phyloP scores from a whole-genome alignment of 805 yeast genomes.

The Saccharomyces jurei region DNA sequence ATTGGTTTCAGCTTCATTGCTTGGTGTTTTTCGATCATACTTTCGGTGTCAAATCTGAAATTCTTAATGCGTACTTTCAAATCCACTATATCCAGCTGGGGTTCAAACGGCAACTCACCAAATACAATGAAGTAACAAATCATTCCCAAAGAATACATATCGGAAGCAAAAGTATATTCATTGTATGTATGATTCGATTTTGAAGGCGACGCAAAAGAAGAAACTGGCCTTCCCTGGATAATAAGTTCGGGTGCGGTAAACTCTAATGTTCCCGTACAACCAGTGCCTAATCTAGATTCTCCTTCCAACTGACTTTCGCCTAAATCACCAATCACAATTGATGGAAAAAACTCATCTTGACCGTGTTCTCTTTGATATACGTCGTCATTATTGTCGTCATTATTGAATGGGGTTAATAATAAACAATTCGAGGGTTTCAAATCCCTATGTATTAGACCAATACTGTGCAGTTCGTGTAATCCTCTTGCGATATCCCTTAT shows the following conservation, averaged over 20 bases:
- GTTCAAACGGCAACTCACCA: conserved; percentile 56
- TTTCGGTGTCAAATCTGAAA: conserved; percentile 22
- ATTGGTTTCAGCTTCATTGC: conserved; percentile 15
- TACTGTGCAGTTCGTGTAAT: conserved; percentile 59
- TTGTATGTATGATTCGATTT: conserved; percentile 31
- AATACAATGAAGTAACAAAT: conserved; percentile 69
- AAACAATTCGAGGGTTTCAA: conserved; percentile 85
- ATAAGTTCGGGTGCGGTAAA: conserved; percentile 82
- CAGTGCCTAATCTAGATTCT: conserved; percentile 55
- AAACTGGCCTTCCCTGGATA: conserved; percentile 14
- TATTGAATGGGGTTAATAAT: conserved; percentile 30
- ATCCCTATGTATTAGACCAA: conserved; percentile 80
- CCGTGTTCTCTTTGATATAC: conserved; percentile 5
- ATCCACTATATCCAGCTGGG: conserved; percentile 17
- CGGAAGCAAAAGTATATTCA: conserved; percentile 65
- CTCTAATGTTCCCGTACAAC: conserved; percentile 82
- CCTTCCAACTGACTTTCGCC: conserved; percentile 83
- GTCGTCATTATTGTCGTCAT: conserved; percentile 13
- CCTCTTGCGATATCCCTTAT: conserved; percentile 64
- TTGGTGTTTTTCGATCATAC: conserved; percentile 13
- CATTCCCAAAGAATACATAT: conserved; percentile 77
- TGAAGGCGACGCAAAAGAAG: conserved; percentile 10
- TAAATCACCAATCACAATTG: conserved; percentile 76
- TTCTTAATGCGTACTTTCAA: conserved; percentile 31
- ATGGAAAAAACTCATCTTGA: conserved; percentile 39